Conservation (phyloP, 2,329 filamentous ascomycete genomes). For the Penicillium palitans region DNA sequence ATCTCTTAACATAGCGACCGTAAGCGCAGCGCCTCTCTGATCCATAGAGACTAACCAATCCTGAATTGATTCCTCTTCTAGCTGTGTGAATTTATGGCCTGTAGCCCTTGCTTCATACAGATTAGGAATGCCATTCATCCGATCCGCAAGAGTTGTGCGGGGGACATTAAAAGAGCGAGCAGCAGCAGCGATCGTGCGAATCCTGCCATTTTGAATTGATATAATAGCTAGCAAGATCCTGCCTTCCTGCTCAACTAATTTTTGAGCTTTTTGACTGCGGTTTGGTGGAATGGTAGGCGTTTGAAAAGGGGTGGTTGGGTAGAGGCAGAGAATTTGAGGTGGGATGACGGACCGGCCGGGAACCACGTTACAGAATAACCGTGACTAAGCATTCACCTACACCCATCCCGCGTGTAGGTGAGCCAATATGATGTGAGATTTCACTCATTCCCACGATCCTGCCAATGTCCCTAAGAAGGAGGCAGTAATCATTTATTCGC, state of each 20-base stretch:
- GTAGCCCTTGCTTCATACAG: neutral
- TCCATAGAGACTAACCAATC: slow-evolving; percentile 2
- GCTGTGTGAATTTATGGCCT: slow-evolving; percentile 3
- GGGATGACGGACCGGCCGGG: no score
- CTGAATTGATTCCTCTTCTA: neutral
- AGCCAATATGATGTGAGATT: no score
- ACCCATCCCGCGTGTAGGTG: no score
- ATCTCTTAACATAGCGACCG: neutral
- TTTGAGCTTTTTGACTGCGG: neutral
- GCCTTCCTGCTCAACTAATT: neutral
- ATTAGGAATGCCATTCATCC: neutral
- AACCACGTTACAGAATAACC: no score
- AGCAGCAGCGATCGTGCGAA: neutral
- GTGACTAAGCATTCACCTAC: no score
- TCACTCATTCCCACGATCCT: no score
- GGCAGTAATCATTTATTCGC: no score
- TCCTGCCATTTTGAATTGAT: neutral
- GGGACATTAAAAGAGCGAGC: slow-evolving; percentile 3
- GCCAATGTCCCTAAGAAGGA: no score
- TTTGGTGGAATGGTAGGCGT: neutral
- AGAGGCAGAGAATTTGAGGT: no score
- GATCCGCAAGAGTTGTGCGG: neutral
- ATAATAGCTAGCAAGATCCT: slow-evolving; percentile 3
- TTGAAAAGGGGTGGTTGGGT: no score
- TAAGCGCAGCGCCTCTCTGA: neutral